Percentiles rank a stretch among this genome's conserved stretches.
phyloP scores from a whole-genome alignment of 2,329 filamentous ascomycete species.

The Verticillium dahliae region DNA sequence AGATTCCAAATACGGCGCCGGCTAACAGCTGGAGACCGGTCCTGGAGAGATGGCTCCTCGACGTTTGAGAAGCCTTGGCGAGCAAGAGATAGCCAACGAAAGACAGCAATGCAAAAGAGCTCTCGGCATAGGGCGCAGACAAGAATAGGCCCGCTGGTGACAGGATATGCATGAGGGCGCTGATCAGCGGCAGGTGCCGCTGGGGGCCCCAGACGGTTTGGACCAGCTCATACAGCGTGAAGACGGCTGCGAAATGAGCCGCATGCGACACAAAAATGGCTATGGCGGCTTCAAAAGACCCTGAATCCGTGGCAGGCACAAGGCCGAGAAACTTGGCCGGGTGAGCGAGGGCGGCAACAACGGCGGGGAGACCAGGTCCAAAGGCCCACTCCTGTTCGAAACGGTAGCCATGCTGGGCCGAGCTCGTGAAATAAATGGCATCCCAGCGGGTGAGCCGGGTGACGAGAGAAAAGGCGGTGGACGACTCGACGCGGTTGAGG shows the following conservation, averaged over 20 bases:
- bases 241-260: slow-evolving; percentile 70
- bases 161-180: slow-evolving; percentile 70
- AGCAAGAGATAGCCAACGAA: slow-evolving; percentile 70
- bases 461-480: slow-evolving; percentile 29
- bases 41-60: slow-evolving; percentile 19
- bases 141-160: slow-evolving; percentile 88
- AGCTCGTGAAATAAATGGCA: slow-evolving; percentile 66
- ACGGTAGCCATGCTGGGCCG: slow-evolving; percentile 56
- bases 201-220: slow-evolving; percentile 19
- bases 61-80: slow-evolving; percentile 39
- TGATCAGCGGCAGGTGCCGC: slow-evolving; percentile 55
- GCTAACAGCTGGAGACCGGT: slow-evolving; percentile 52
- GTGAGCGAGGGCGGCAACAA: slow-evolving; percentile 29
- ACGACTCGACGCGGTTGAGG: slow-evolving; percentile 19
- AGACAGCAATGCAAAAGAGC: slow-evolving; percentile 69
- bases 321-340: slow-evolving; percentile 18
- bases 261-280: slow-evolving; percentile 63
- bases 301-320: slow-evolving; percentile 6
- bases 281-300: slow-evolving; percentile 36
- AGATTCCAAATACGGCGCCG: slow-evolving; percentile 63
- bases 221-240: slow-evolving; percentile 65
- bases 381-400: slow-evolving; percentile 88
- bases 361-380: slow-evolving; percentile 41
- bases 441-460: slow-evolving; percentile 71
- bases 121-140: slow-evolving; percentile 79